Evolutionary conservation across 768 basidiomycete genomes (phyloP), one percentile per base, ranked within the genome.

Genomic region (Termitomyces sp.): DNA sequence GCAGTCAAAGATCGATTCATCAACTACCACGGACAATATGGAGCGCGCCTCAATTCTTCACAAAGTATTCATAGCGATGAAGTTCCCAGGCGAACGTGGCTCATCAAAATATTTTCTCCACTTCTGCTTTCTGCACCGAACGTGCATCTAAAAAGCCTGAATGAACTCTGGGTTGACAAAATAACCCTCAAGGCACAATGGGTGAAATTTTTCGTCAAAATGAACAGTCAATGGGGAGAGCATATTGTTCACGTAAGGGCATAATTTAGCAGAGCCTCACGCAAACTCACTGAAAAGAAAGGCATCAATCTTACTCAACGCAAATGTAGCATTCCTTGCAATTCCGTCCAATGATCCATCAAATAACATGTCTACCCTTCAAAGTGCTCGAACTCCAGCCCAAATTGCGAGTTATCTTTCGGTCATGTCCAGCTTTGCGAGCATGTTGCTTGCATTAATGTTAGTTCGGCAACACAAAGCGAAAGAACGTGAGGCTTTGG

Each of bases 281-380:
- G 18, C 1, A 70, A 77, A 43, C 79, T 80, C 53, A 50, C 75
- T 53, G 7, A n/a, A 20, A 46, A 42, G 33, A 36, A 51, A 83
- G 82, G 75, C 78, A 0, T 76, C 79, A 5, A 79, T 84, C 2
- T 68, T 85, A 1, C 65, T 84, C 30, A 77, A 74, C n/a, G 78
- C 76, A 10, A 81, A 82, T 39, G 75, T 83, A 1, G 76, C 72
- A 0, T 82, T 84, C 54, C 71, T 84, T 6, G 75, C 79, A 0
- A 79, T 84, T 37, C 72, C 75, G 30, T 71, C 74, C 18, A 74
- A 78, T 13, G 76, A 62, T 52, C 69, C 73, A 20, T 72, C 74
- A 18, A 72, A 77, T 13, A 74, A 59, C 44, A 52, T 54, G 16
- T 26, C 12, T 6, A 40, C 47, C 9, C 59, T 63, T 5, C 56